Conservation (phyloP, 1,139 yeast genomes). For the Yamadazyma trypodendri region DNA sequence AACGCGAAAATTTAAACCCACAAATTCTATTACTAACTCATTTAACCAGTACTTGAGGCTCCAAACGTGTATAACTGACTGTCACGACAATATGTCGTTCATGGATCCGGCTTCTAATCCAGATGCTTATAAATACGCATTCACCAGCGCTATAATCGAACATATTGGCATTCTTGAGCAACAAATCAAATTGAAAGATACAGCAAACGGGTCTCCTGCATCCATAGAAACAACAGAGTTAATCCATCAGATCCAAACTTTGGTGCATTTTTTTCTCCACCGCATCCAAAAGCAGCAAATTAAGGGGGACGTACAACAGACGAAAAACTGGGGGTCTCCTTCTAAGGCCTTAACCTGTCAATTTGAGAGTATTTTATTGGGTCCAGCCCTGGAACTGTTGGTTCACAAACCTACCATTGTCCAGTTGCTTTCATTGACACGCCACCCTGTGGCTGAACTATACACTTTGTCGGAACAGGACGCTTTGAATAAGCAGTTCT, state of each 20-base stretch:
- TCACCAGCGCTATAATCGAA: slow-evolving; percentile 14
- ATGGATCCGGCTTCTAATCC: no score
- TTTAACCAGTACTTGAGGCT: no score
- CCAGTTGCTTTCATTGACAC: no score
- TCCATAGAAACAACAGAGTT: slow-evolving; percentile 10
- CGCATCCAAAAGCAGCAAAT: slow-evolving; percentile 11
- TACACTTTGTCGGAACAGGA: neutral
- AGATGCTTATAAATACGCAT: slow-evolving; percentile 18
- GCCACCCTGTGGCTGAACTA: no score
- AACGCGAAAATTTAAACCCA: neutral
- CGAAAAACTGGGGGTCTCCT: no score
- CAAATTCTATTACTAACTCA: neutral
- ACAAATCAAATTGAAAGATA: slow-evolving; percentile 8
- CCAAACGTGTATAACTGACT: no score
- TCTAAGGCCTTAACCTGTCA: slow-evolving; percentile 1
- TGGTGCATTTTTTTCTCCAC: slow-evolving; percentile 12
- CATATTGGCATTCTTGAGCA: slow-evolving; percentile 11
- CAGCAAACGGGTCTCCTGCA: slow-evolving; percentile 6
- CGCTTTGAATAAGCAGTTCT: slow-evolving; percentile 14
- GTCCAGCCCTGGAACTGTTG: slow-evolving; percentile 17
- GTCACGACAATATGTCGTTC: no score
- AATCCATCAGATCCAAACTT: slow-evolving; percentile 14
- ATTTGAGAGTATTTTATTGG: slow-evolving; percentile 17
- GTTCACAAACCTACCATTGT: slow-evolving; percentile 12
- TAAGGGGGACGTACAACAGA: slow-evolving; percentile 4